phyloP scores from a whole-genome alignment of 176 grass and related monocot species.

The Pharus latifolius region DNA sequence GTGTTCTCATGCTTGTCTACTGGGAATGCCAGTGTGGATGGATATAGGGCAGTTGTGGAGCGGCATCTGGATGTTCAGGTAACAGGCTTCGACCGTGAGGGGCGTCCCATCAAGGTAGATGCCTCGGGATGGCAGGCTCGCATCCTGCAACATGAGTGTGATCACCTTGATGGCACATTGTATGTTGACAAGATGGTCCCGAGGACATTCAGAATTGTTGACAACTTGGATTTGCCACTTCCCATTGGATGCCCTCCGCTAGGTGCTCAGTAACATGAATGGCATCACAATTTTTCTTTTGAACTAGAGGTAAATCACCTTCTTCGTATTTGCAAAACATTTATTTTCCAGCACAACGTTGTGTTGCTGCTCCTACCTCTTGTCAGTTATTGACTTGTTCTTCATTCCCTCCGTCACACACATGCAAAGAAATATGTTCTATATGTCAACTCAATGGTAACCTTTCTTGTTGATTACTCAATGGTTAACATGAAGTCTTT shows the following conservation, averaged over 20 bases:
- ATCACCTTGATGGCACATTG: conserved; percentile 84
- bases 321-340: neutral
- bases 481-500: neutral
- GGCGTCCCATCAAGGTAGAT: conserved; percentile 54
- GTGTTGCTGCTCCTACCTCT: neutral
- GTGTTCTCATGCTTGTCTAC: conserved; percentile 6
- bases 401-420: neutral
- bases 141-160: conserved; percentile 88
- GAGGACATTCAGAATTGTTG: conserved; percentile 72
- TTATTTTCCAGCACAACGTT: neutral
- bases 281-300: neutral
- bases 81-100: conserved; percentile 63
- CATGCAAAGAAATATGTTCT: neutral
- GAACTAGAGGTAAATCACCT: neutral
- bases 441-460: neutral
- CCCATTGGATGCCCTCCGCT: conserved; percentile 55
- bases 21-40: conserved; percentile 57
- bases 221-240: conserved; percentile 76
- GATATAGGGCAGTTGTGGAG: conserved; percentile 70
- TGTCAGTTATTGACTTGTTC: neutral
- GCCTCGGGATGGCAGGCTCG: conserved; percentile 89
- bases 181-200: conserved; percentile 93
- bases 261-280: conserved; percentile 31
- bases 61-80: conserved; percentile 84
- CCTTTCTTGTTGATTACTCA: neutral